Base-by-base conservation (phyloP, 2,329 filamentous ascomycete species). In the Phialophora tarda region DNA sequence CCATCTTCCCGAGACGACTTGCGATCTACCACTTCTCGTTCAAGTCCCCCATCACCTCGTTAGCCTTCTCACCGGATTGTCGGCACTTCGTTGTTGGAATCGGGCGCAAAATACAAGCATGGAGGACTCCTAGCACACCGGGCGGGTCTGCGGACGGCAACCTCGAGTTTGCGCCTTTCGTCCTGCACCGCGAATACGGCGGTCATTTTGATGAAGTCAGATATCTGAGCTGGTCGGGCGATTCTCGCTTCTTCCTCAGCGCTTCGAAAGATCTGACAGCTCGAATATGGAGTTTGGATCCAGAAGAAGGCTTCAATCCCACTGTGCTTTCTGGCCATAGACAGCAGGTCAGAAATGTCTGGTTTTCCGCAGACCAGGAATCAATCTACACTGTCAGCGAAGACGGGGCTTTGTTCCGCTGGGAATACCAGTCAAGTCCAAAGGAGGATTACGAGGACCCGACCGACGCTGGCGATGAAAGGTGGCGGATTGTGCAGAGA, bases 1-100 rank as follows among this genome's bases (percentile, higher is more conserved):
- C 93, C 62, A 96, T 97, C 75, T 88, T 98, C 44, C 88, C 87
- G 30, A 90, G 94, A 69, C 88, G 93, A 70, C 90, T 97, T 71
- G 86, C 90, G 5, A 88, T 99, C 61, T 96, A 98, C 76, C 90
- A 97, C 79, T 97, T 99, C 78, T 93, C 94, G n/a, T 96, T 99
- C 81, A 91, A 90, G 74, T 85, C 87, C n/a, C 82, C 88, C 14
- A 89, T 96, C 47, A 91, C 92, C 14, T 89, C 93, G 0, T 88
- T 99, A 38, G 86, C 91, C 0, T 99, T 99, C 75, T 93, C 95
- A 24, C 93, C 94, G 0, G 96, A 92, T 1, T 95, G 95, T 24
- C 88, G 89, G 57, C 89, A 96, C 79, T 99, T 99, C 75, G 94
- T 91, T 28, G 93, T 94, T 41, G 94, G 90, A 53, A 82, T 97